A percentile compares a stretch with the other conserved stretches of the same genome.
Evolutionary conservation across 2,329 filamentous ascomycete genomes (phyloP).

Genomic region (Diaporthe longicolla): DNA sequence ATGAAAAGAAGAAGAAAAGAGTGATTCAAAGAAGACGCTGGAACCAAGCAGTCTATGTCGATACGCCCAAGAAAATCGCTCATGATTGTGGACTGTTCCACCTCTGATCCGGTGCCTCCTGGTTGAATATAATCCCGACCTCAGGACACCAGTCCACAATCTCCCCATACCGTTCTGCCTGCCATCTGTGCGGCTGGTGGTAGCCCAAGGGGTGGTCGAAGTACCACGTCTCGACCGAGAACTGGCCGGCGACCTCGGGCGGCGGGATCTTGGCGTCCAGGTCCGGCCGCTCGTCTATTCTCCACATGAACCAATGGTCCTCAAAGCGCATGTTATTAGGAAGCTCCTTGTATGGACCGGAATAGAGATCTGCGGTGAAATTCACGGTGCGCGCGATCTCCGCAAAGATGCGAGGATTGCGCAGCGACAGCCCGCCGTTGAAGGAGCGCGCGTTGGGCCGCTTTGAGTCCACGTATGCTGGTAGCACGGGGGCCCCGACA

Average conservation of each 20-base stretch:
- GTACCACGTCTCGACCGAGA: conserved; percentile 47
- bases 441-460: conserved; percentile 44
- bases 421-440: conserved; percentile 53
- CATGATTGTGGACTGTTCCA: not conserved
- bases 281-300: conserved; percentile 42
- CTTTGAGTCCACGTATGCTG: conserved; percentile 20
- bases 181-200: conserved; percentile 47
- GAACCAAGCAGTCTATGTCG: not conserved
- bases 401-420: conserved; percentile 48
- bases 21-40: not conserved
- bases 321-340: conserved; percentile 42
- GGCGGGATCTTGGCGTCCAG: conserved; percentile 43
- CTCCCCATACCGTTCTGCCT: conserved; percentile 45
- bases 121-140: conserved; percentile 41
- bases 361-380: conserved; percentile 25
- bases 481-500: conserved; percentile 50
- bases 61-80: not conserved
- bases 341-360: not conserved
- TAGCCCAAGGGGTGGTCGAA: conserved; percentile 47
- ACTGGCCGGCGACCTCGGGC: conserved; percentile 44
- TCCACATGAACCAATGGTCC: conserved; percentile 48
- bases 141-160: conserved; percentile 51
- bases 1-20: no score
- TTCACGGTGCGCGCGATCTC: conserved; percentile 32
- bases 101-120: conserved; percentile 20